Evolutionary conservation across 2,329 filamentous ascomycete species (phyloP).

Genomic region (Alternaria sp.): DNA sequence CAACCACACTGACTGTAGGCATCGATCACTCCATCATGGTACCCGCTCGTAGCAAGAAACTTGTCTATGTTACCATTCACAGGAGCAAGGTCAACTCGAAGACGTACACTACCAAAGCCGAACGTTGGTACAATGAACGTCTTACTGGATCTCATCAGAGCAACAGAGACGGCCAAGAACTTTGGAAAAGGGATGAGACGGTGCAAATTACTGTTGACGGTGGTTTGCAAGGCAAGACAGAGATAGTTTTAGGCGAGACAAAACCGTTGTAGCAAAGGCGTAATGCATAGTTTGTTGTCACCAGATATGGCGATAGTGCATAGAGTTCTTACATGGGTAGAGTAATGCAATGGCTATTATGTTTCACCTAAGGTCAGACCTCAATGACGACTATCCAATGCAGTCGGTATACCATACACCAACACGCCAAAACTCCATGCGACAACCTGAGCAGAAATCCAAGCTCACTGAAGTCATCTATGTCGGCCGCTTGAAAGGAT

Average conservation of each 20-base stretch:
- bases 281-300: not conserved
- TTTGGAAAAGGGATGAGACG: not conserved
- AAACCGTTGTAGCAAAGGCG: not conserved
- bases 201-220: not conserved
- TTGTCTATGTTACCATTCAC: not conserved
- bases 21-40: not conserved
- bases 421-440: not conserved
- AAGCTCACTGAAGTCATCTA: not conserved
- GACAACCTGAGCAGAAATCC: not conserved
- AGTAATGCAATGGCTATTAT: not conserved
- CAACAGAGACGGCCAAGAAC: not conserved
- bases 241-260: not conserved
- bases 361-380: not conserved
- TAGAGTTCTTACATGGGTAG: not conserved
- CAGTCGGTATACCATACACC: not conserved
- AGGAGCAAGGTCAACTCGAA: not conserved
- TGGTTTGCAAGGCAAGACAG: not conserved
- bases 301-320: not conserved
- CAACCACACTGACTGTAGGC: not conserved
- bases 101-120: not conserved
- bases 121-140: not conserved
- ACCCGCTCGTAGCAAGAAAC: not conserved
- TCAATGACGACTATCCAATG: not conserved
- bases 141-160: not conserved
- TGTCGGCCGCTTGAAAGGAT: conserved; percentile 51